phyloP scores from a whole-genome alignment of 768 basidiomycete species.

The Leccinum subtestaceum region DNA sequence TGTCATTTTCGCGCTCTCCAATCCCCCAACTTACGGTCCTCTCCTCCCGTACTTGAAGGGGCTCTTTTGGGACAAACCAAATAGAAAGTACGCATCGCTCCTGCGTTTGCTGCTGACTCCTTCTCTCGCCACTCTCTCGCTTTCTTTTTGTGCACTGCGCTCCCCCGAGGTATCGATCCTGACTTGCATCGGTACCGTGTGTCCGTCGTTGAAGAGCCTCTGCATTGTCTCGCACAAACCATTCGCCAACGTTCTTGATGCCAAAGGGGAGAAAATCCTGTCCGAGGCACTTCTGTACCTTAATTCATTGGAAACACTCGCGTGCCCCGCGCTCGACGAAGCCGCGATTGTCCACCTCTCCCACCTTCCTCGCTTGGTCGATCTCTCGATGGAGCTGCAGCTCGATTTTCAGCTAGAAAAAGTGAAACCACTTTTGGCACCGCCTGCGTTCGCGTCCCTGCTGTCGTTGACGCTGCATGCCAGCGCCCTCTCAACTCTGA shows the following conservation, averaged over 20 bases:
- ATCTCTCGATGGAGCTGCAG: slow-evolving; percentile 18
- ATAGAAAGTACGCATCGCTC: slow-evolving; percentile 17
- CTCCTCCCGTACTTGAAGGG: slow-evolving; percentile 21
- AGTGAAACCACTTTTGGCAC: slow-evolving; percentile 7
- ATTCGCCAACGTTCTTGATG: slow-evolving; percentile 4
- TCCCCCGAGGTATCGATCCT: slow-evolving; percentile 20
- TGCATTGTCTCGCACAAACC: slow-evolving; percentile 1
- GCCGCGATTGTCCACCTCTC: slow-evolving; percentile 24
- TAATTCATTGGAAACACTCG: slow-evolving; percentile 14
- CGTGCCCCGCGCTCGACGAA: slow-evolving; percentile 21
- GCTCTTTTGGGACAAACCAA: slow-evolving; percentile 20
- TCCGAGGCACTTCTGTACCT: slow-evolving; percentile 21
- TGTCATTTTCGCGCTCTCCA: slow-evolving; percentile 25
- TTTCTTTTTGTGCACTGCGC: slow-evolving; percentile 10
- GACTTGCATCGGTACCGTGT: slow-evolving; percentile 18
- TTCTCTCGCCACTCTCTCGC: slow-evolving; percentile 16
- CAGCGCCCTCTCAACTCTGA: slow-evolving; percentile 15
- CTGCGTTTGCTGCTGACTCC: slow-evolving; percentile 22
- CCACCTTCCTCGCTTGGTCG: slow-evolving; percentile 14
- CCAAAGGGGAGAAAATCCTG: slow-evolving; percentile 17
- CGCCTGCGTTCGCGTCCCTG: slow-evolving; percentile 19
- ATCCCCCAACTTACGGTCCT: slow-evolving; percentile 20
- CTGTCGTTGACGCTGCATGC: slow-evolving; percentile 10
- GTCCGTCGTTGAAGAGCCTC: slow-evolving; percentile 20
- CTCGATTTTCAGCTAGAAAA: slow-evolving; percentile 14